Evolutionary conservation across 2,329 filamentous ascomycete species (phyloP).

Genomic region (Samsoniella hepiali): DNA sequence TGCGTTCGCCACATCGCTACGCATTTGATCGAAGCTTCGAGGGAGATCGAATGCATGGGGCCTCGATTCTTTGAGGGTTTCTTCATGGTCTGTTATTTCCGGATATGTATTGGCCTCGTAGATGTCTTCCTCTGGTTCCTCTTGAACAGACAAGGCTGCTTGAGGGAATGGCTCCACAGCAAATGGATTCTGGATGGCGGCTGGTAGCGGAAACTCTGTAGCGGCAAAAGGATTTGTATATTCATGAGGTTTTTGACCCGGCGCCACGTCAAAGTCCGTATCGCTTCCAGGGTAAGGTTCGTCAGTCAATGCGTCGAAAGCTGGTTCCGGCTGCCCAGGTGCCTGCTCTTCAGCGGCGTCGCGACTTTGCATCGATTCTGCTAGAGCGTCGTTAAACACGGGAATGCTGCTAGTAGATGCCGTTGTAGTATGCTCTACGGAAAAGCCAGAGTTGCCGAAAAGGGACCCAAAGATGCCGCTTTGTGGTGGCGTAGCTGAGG

Average conservation of each 20-base stretch:
- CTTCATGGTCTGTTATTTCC: neutral
- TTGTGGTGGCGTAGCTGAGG: neutral
- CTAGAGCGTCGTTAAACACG: slow-evolving; percentile 14
- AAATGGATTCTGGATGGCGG: slow-evolving; percentile 1
- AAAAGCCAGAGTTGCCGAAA: slow-evolving; percentile 1
- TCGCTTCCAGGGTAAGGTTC: neutral
- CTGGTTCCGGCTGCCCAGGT: slow-evolving; percentile 1
- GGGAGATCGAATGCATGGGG: neutral
- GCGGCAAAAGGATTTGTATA: neutral
- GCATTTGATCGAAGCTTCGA: neutral
- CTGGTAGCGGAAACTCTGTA: neutral
- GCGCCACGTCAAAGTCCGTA: neutral
- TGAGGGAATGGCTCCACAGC: slow-evolving; percentile 7
- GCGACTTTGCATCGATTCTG: slow-evolving; percentile 9
- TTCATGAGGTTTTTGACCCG: neutral
- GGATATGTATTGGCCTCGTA: slow-evolving; percentile 14
- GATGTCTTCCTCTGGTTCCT: slow-evolving; percentile 11
- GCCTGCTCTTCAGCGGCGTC: neutral
- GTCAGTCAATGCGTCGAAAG: neutral
- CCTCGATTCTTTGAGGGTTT: neutral
- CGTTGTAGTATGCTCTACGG: slow-evolving; percentile 11
- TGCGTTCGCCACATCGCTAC: neutral
- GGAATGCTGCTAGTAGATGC: slow-evolving; percentile 15
- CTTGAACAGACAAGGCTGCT: neutral
- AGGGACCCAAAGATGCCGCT: neutral